Evolutionary conservation across 768 basidiomycete genomes (phyloP).

Genomic region (Calvatia gigantea): DNA sequence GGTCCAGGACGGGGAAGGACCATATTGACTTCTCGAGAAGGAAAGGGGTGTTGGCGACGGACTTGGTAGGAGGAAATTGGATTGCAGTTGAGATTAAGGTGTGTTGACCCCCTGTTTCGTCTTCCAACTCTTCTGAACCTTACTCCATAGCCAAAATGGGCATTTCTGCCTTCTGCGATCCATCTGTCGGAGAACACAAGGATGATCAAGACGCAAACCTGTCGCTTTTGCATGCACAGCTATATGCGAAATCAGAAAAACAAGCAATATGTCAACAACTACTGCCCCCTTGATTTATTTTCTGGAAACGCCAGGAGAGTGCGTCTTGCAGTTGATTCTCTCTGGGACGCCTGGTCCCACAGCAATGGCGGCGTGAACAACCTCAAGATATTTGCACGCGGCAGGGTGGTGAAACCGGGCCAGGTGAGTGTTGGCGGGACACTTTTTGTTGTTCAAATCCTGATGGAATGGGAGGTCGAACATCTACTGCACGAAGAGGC

Average conservation of each 20-base stretch:
- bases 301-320: constrained; percentile 65
- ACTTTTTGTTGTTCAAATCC: neutral
- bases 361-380: constrained; percentile 75
- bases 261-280: constrained; percentile 39
- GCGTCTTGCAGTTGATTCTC: constrained; percentile 53
- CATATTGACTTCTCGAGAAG: constrained; percentile 50
- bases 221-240: constrained; percentile 91
- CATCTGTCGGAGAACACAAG: constrained; percentile 60
- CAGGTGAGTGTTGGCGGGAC: constrained; percentile 36
- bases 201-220: constrained; percentile 63
- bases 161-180: constrained; percentile 68
- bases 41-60: constrained; percentile 73
- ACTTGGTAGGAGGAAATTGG: constrained; percentile 65
- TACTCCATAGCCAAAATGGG: constrained; percentile 87
- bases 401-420: constrained; percentile 52
- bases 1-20: constrained; percentile 50
- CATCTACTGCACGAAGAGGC: constrained; percentile 22
- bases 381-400: constrained; percentile 73
- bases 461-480: constrained; percentile 20
- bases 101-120: constrained; percentile 12
- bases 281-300: constrained; percentile 91
- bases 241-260: constrained; percentile 43
- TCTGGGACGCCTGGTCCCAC: constrained; percentile 73
- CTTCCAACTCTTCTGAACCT: constrained; percentile 2
- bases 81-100: constrained; percentile 94